These are phyloP conservation scores for Cynara cardunculus DNA, from an alignment of 129 eudicot genomes.

Conservation along the genomic window DNA sequence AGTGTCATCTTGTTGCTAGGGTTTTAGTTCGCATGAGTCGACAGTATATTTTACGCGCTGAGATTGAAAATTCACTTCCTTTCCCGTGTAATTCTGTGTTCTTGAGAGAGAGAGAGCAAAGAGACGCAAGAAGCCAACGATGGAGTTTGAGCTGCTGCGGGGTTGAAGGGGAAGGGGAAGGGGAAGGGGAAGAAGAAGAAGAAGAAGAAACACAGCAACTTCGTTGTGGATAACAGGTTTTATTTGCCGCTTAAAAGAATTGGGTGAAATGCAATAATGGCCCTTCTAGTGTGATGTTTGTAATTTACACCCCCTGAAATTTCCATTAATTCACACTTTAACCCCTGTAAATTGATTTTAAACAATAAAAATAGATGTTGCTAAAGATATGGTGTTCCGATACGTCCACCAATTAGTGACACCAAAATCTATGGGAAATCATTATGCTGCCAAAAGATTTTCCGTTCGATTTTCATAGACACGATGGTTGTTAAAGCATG, in stretches of 20 bases:
- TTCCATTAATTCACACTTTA: background rate
- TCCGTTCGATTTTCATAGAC: background rate
- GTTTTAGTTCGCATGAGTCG: slow-evolving; percentile 35
- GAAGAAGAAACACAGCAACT: slow-evolving; percentile 5
- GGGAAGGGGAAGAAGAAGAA: slow-evolving; percentile 16
- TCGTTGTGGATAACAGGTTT: slow-evolving; percentile 50
- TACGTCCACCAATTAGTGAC: no score
- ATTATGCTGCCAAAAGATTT: no score
- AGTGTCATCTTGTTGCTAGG: slow-evolving; percentile 41
- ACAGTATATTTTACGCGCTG: background rate
- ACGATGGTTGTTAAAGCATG: background rate
- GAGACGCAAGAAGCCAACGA: slow-evolving; percentile 1
- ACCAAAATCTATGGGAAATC: background rate
- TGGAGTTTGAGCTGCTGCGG: slow-evolving; percentile 20
- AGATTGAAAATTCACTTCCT: slow-evolving; percentile 15
- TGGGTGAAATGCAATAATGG: slow-evolving; percentile 4
- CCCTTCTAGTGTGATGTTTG: slow-evolving; percentile 9
- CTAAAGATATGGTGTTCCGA: no score
- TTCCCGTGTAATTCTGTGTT: background rate
- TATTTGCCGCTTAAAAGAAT: slow-evolving; percentile 41
- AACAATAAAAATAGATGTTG: background rate
- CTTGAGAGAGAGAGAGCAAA: slow-evolving; percentile 4
- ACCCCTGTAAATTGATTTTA: background rate
- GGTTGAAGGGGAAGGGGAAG: slow-evolving; percentile 26
- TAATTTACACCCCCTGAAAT: background rate